Evolutionary conservation across 2,329 filamentous ascomycete species (phyloP).

Genomic region (Microascus cirrosus): DNA sequence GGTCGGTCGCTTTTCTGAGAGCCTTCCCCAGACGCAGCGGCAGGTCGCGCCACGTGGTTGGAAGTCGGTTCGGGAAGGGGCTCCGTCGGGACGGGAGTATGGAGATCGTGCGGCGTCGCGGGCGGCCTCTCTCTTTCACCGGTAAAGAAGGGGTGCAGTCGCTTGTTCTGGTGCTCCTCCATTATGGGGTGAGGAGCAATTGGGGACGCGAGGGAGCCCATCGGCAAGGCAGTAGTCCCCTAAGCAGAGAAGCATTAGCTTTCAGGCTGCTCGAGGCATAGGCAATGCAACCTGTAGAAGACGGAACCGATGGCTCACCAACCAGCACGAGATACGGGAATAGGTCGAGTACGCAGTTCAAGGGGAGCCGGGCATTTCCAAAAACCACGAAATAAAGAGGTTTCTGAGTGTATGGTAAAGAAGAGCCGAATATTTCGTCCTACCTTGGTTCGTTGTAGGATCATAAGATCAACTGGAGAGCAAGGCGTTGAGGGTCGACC

Average conservation of each 20-base stretch:
- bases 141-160: constrained; percentile 45
- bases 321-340: neutral
- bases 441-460: neutral
- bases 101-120: neutral
- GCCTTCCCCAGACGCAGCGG: neutral
- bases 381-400: neutral
- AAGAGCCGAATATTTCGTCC: neutral
- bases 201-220: neutral
- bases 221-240: neutral
- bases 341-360: neutral
- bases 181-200: constrained; percentile 31
- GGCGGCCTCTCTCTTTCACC: constrained; percentile 13
- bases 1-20: constrained; percentile 14
- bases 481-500: neutral
- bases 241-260: neutral
- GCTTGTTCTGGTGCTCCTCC: constrained; percentile 23
- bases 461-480: neutral
- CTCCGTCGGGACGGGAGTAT: neutral
- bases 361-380: neutral
- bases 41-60: neutral
- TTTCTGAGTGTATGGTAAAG: neutral
- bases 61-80: neutral
- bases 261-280: neutral
- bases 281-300: neutral
- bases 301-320: neutral